A percentile compares a stretch with the other conserved stretches of the same genome.
Evolutionary conservation across 345 rosid genomes (phyloP).

Genomic region (Euphorbia peplus): DNA sequence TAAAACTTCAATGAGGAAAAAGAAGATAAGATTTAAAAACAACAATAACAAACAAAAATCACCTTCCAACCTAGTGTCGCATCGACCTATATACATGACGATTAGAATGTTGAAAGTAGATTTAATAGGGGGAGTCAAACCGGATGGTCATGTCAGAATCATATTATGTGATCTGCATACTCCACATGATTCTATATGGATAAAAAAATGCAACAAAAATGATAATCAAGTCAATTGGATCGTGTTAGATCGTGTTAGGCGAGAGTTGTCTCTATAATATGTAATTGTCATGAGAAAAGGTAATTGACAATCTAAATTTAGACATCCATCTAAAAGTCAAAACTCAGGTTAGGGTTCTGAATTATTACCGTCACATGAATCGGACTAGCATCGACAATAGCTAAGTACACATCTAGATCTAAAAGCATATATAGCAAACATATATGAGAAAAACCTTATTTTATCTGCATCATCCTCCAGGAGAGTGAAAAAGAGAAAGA

Average conservation of each 20-base stretch:
- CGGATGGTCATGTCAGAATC: no score
- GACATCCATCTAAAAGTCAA: background rate
- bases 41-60: background rate
- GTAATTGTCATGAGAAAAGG: no score
- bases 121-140: no score
- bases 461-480: background rate
- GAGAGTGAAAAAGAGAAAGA: background rate
- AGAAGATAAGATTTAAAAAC: background rate
- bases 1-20: background rate
- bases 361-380: background rate
- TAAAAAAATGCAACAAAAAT: no score
- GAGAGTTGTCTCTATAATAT: no score
- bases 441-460: background rate
- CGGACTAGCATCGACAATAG: background rate
- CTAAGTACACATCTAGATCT: conserved; percentile 5
- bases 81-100: no score
- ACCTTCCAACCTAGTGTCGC: background rate
- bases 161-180: no score
- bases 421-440: background rate
- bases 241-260: no score
- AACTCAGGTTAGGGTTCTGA: background rate
- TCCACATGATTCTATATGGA: no score
- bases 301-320: no score
- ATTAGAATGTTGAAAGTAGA: no score
- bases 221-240: no score